Evolutionary conservation across 257 asterid genomes (phyloP).

Genomic region (Ajuga chamaepitys): DNA sequence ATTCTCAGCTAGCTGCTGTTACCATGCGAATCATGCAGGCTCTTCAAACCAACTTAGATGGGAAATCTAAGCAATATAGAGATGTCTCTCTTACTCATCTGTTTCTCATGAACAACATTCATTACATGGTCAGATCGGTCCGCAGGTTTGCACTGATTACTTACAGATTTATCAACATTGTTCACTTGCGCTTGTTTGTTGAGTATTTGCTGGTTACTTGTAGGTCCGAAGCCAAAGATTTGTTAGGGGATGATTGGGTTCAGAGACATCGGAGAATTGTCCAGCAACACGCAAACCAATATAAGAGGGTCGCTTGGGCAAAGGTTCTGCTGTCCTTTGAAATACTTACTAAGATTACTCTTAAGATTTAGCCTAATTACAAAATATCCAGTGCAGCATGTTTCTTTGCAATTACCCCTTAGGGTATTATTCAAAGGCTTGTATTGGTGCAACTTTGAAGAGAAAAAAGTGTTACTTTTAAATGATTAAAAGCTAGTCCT

Average conservation of each 20-base stretch:
- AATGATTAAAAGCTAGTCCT: no score
- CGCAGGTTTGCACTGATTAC: constrained; percentile 55
- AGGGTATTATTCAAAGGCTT: no score
- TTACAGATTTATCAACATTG: constrained; percentile 3
- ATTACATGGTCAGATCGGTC: constrained; percentile 99
- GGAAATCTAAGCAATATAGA: constrained; percentile 94
- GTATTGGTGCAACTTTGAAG: no score
- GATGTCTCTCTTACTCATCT: constrained; percentile 78
- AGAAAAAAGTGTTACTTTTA: no score
- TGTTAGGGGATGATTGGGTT: constrained; percentile 99
- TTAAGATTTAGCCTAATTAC: no score
- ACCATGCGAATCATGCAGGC: constrained; percentile 99
- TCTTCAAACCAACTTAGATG: constrained; percentile 94
- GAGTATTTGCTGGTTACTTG: constrained; percentile 20
- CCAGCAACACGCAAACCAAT: constrained; percentile 96
- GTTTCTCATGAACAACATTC: constrained; percentile 96
- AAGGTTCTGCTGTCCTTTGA: constrained; percentile 41
- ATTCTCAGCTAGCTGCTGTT: constrained; percentile 88
- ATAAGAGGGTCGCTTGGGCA: constrained; percentile 93
- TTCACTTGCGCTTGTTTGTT: background rate
- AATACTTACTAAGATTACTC: no score
- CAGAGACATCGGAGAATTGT: constrained; percentile 95
- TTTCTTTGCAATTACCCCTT: no score
- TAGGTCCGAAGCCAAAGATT: constrained; percentile 98
- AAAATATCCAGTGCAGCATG: no score